Percentiles rank a stretch among this genome's conserved stretches.
Evolutionary conservation across 208 protist genomes (phyloP).

Genomic region (Leptomonas seymouri): DNA sequence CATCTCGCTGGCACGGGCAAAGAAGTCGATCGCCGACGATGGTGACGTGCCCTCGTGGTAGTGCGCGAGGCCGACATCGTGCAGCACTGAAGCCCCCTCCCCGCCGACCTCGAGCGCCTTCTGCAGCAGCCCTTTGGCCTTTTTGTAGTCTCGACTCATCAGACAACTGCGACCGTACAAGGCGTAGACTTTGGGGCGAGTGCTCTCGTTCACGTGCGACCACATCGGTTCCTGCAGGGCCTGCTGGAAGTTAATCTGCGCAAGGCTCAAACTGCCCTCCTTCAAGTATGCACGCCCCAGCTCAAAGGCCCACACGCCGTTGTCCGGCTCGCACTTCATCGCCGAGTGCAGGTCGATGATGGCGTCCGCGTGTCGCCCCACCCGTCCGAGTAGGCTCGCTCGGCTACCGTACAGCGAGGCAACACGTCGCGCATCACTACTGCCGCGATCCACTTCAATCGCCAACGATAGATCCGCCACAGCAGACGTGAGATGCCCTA

Average conservation of each 20-base stretch:
- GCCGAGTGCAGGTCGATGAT: constrained; percentile 73
- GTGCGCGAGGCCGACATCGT: constrained; percentile 75
- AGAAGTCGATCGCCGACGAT: constrained; percentile 57
- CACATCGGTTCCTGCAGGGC: constrained; percentile 56
- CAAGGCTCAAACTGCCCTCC: constrained; percentile 40
- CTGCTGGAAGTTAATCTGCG: constrained; percentile 49
- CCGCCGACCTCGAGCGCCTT: constrained; percentile 65
- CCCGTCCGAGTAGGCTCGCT: constrained; percentile 48
- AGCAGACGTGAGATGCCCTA: constrained; percentile 43
- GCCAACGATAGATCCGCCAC: constrained; percentile 67
- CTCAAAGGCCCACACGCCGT: constrained; percentile 85
- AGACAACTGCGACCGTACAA: constrained; percentile 51
- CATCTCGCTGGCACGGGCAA: constrained; percentile 64
- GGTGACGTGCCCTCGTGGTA: constrained; percentile 69
- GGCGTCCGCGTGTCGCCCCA: constrained; percentile 52
- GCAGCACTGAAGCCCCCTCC: constrained; percentile 57
- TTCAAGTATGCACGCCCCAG: constrained; percentile 57
- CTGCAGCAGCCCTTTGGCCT: constrained; percentile 44
- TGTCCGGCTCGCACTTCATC: constrained; percentile 78
- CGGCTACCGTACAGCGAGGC: constrained; percentile 66
- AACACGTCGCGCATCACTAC: constrained; percentile 48
- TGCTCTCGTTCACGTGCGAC: constrained; percentile 39
- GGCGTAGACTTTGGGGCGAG: constrained; percentile 47
- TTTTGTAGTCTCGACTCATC: constrained; percentile 38
- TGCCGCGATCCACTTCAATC: constrained; percentile 72